A percentile compares a stretch with the other conserved stretches of the same genome.
These are phyloP conservation scores for Penicillium italicum DNA, from an alignment of 2,329 filamentous ascomycete genomes.

Conservation along the genomic window DNA sequence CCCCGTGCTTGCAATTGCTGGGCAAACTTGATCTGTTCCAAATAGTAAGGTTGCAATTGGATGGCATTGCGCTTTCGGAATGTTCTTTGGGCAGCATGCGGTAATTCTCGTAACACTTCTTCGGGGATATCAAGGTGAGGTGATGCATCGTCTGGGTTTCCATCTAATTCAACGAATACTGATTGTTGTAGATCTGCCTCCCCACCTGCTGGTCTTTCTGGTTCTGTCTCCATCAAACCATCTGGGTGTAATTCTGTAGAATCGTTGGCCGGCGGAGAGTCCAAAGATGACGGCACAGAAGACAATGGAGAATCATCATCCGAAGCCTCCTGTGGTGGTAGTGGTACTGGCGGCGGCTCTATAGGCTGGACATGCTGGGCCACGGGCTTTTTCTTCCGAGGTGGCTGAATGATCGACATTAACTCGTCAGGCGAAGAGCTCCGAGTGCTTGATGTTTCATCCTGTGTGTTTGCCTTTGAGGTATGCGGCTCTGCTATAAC, in stretches of 20 bases:
- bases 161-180: not conserved
- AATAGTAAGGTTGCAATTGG: slow-evolving; percentile 47
- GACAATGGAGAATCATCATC: slow-evolving; percentile 36
- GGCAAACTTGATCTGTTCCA: slow-evolving; percentile 46
- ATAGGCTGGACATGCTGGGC: slow-evolving; percentile 5
- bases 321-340: slow-evolving; percentile 3
- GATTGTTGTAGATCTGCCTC: not conserved
- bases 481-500: not conserved
- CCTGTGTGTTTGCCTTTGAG: not conserved
- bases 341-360: not conserved
- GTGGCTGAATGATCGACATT: slow-evolving; percentile 27
- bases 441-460: slow-evolving; percentile 5
- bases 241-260: not conserved
- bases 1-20: slow-evolving; percentile 41
- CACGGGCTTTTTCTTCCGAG: slow-evolving; percentile 9
- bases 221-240: not conserved
- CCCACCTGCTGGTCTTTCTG: not conserved
- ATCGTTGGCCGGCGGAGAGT: slow-evolving; percentile 12
- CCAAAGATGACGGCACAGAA: slow-evolving; percentile 33
- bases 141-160: slow-evolving; percentile 16
- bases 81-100: slow-evolving; percentile 30
- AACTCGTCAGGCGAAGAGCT: slow-evolving; percentile 40
- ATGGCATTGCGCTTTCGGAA: slow-evolving; percentile 47
- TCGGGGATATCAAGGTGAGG: slow-evolving; percentile 27
- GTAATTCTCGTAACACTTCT: slow-evolving; percentile 26